Percentiles rank a stretch among this genome's conserved stretches.
Conservation (phyloP, 805 yeast genomes). For the Candida michaelii region DNA sequence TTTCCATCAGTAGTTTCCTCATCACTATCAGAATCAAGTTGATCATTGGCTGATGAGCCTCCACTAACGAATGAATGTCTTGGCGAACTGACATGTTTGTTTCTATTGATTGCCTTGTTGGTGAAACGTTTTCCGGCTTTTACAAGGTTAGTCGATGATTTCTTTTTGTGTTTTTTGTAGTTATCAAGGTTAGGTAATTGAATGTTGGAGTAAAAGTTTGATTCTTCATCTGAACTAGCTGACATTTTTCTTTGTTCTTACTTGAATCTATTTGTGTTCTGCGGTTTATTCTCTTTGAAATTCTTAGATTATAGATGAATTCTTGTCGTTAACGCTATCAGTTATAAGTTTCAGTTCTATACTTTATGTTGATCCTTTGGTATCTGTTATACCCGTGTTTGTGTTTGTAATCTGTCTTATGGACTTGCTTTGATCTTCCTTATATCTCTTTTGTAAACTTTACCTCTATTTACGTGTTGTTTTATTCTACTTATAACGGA, state of each 20-base stretch:
- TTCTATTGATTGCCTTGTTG: constrained; percentile 7
- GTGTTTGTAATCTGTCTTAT: neutral
- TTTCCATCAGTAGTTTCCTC: constrained; percentile 8
- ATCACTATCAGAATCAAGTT: constrained; percentile 16
- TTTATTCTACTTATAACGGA: too few species aligned
- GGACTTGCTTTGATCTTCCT: too few species aligned
- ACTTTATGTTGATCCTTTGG: too few species aligned
- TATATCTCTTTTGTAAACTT: too few species aligned
- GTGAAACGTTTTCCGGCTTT: constrained; percentile 24
- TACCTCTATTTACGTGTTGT: too few species aligned
- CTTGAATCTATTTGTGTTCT: neutral
- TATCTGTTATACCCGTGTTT: neutral
- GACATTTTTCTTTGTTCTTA: neutral
- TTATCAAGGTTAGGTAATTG: constrained; percentile 30
- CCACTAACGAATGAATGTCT: constrained; percentile 28
- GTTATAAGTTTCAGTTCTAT: too few species aligned
- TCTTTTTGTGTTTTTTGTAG: constrained; percentile 18
- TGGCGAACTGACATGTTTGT: constrained; percentile 13
- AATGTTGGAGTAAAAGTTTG: constrained; percentile 26
- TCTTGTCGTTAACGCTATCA: too few species aligned
- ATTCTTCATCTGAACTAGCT: constrained; percentile 33
- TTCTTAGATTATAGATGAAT: too few species aligned
- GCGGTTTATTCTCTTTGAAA: neutral
- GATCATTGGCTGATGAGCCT: constrained; percentile 23
- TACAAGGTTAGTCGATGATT: constrained; percentile 23